phyloP scores from a whole-genome alignment of 1,284 basidiomycete species.

The Ustilago vetiveriae region DNA sequence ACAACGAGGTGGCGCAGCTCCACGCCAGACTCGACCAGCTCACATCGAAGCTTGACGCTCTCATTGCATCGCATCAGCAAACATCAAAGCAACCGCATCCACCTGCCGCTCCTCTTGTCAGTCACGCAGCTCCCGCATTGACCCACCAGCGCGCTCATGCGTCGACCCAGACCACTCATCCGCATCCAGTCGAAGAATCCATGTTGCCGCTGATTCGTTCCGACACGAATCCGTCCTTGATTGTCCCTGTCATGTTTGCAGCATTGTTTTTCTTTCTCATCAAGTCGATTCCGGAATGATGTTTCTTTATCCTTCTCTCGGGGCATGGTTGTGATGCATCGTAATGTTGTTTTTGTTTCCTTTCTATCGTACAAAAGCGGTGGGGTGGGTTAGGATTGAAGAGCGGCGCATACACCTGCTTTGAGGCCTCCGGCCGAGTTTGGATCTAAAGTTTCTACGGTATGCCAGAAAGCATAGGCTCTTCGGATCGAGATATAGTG shows the following conservation, averaged over 20 bases:
- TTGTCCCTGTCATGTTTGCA: neutral
- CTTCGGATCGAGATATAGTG: slow-evolving; percentile 72
- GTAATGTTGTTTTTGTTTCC: no score
- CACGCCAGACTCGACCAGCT: slow-evolving; percentile 13
- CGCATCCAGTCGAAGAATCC: no score
- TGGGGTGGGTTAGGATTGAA: slow-evolving; percentile 15
- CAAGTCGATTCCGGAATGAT: neutral
- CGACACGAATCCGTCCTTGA: slow-evolving; percentile 1
- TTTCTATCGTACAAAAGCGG: neutral
- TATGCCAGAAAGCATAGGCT: slow-evolving; percentile 64
- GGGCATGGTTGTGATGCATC: neutral
- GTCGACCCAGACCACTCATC: no score
- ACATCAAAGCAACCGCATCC: no score
- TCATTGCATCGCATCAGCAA: slow-evolving; percentile 1
- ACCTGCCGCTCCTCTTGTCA: neutral
- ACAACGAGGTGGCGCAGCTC: slow-evolving; percentile 3
- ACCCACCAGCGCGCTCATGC: no score
- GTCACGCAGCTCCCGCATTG: neutral
- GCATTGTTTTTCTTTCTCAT: slow-evolving; percentile 1
- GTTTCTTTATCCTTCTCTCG: neutral
- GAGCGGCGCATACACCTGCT: slow-evolving; percentile 41
- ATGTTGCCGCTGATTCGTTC: neutral
- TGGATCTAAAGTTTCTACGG: slow-evolving; percentile 42
- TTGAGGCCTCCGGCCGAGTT: slow-evolving; percentile 8
- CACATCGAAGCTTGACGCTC: slow-evolving; percentile 11